These are phyloP conservation scores for Cyberlindnera nakhonratchasimensis DNA, from an alignment of 805 yeast genomes.

Conservation along the genomic window DNA sequence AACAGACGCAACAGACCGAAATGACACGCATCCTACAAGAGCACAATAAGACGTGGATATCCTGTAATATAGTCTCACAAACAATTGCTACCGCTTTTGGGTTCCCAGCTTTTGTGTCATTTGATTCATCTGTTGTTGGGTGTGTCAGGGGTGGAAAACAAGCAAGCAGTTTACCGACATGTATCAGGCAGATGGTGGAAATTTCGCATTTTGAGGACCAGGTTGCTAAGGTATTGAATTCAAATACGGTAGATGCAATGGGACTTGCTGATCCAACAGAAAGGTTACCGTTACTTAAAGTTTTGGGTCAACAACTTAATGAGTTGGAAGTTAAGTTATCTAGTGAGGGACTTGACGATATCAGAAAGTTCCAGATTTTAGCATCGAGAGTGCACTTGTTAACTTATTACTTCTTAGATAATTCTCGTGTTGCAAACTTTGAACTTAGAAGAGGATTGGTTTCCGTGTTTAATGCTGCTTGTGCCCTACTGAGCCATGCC, in stretches of 20 bases:
- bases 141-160: conserved; percentile 47
- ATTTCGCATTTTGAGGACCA: conserved; percentile 86
- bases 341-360: conserved; percentile 54
- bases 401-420: conserved; percentile 78
- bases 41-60: conserved; percentile 88
- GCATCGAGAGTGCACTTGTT: conserved; percentile 79
- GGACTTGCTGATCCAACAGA: conserved; percentile 68
- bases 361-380: conserved; percentile 62
- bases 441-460: conserved; percentile 73
- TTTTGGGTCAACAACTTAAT: conserved; percentile 68
- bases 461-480: conserved; percentile 74
- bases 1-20: conserved; percentile 32
- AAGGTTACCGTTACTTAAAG: conserved; percentile 67
- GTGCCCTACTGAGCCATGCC: conserved; percentile 66
- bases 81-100: conserved; percentile 90
- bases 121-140: conserved; percentile 64
- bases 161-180: conserved; percentile 24
- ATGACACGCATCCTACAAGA: conserved; percentile 50
- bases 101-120: conserved; percentile 86
- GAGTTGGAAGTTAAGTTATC: conserved; percentile 64
- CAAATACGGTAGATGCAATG: conserved; percentile 61
- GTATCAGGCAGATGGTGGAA: conserved; percentile 70
- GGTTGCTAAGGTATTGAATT: conserved; percentile 70
- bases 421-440: conserved; percentile 35
- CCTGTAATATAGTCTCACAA: conserved; percentile 87